phyloP scores from a whole-genome alignment of 371 early-diverging fungal genomes.

The Nosema granulosis region DNA sequence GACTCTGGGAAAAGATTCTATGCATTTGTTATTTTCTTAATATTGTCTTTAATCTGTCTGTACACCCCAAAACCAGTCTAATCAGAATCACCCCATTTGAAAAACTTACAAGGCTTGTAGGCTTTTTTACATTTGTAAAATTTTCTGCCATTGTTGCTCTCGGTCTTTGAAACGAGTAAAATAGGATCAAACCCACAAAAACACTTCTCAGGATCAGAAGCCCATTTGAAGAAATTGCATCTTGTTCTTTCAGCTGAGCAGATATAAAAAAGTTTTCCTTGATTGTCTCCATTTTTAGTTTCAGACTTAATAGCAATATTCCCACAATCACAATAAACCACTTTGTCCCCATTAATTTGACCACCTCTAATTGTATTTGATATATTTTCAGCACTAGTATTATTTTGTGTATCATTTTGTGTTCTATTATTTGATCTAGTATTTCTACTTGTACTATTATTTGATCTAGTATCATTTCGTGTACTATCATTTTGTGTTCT shows the following conservation, averaged over 20 bases:
- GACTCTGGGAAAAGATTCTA: not conserved
- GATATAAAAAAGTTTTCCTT: conserved; percentile 67
- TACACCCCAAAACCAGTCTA: conserved; percentile 1
- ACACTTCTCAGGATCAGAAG: conserved; percentile 52
- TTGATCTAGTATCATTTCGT: not conserved
- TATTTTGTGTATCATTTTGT: not conserved
- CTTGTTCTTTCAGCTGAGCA: conserved; percentile 66
- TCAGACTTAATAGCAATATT: conserved; percentile 64
- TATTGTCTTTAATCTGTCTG: not conserved
- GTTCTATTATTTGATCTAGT: not conserved
- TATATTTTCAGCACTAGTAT: not conserved
- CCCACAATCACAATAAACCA: conserved; percentile 69
- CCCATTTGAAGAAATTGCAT: conserved; percentile 66
- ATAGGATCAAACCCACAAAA: conserved; percentile 61
- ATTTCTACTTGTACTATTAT: not conserved
- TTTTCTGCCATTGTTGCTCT: conserved; percentile 58
- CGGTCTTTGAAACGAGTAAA: conserved; percentile 58
- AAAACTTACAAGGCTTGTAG: conserved; percentile 66
- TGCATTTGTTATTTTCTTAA: not conserved
- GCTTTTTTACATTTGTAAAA: conserved; percentile 66
- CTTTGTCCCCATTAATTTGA: conserved; percentile 4
- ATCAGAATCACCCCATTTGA: conserved; percentile 61
- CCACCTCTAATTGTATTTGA: not conserved
- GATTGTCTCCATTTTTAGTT: conserved; percentile 70
- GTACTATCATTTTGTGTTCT: not conserved